These are phyloP conservation scores for Protomyces lactucae-debilis DNA, from an alignment of 1,139 yeast species.

Conservation along the genomic window DNA sequence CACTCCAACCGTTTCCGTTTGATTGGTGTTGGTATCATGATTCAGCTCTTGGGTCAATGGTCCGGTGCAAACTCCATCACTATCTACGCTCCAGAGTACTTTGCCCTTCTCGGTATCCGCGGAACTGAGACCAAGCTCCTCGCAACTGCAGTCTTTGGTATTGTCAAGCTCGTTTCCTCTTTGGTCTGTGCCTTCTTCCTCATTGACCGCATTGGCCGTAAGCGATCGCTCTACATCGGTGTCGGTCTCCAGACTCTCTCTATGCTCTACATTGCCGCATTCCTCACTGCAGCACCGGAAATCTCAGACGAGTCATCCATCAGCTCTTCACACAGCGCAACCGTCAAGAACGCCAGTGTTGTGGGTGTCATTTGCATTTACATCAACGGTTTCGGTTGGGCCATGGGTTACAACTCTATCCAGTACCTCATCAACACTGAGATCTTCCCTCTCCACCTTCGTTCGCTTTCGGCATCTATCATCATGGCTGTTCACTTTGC, in stretches of 20 bases:
- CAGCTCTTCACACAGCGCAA: constrained; percentile 1
- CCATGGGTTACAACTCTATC: constrained; percentile 56
- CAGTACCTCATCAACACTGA: constrained; percentile 48
- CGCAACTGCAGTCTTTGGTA: constrained; percentile 53
- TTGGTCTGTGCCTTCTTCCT: constrained; percentile 43
- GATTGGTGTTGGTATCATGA: constrained; percentile 43
- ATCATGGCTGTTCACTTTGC: constrained; percentile 58
- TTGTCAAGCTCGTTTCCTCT: constrained; percentile 47
- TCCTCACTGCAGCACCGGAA: constrained; percentile 45
- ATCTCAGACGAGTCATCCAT: constrained; percentile 8
- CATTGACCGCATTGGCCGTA: constrained; percentile 49
- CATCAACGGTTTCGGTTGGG: constrained; percentile 55
- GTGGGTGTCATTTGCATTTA: constrained; percentile 38
- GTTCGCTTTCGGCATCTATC: constrained; percentile 52
- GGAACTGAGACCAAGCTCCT: constrained; percentile 44
- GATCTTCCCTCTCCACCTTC: constrained; percentile 53
- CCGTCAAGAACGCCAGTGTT: constrained; percentile 12
- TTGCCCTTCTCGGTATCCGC: constrained; percentile 50
- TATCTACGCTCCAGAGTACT: constrained; percentile 44
- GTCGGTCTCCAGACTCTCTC: constrained; percentile 42
- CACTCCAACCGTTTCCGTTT: constrained; percentile 48
- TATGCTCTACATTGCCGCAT: constrained; percentile 45
- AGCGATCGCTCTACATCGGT: constrained; percentile 46
- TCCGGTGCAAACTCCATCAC: constrained; percentile 60
- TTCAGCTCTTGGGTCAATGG: constrained; percentile 58